Conservation (phyloP, 2,329 filamentous ascomycete species). For the Verticillium tricorpus region DNA sequence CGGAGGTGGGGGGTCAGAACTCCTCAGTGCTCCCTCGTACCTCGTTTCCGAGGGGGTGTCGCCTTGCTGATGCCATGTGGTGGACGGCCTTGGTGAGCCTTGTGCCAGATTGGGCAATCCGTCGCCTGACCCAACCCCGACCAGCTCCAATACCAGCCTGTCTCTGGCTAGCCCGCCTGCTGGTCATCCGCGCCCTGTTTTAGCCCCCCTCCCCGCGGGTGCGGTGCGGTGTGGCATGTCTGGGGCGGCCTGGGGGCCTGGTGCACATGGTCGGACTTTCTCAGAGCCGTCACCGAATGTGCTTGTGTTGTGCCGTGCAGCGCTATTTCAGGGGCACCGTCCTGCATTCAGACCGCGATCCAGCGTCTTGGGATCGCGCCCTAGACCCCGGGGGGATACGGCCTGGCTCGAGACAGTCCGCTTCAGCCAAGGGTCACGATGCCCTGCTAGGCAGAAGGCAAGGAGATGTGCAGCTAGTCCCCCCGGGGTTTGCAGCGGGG, state of each 20-base stretch:
- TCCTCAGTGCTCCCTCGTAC: not conserved
- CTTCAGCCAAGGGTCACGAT: not conserved
- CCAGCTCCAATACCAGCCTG: not conserved
- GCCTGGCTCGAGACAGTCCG: too few species aligned
- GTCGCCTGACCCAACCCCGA: constrained; percentile 1
- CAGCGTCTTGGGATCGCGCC: not conserved
- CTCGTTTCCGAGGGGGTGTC: not conserved
- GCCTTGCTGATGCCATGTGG: not conserved
- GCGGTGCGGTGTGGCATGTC: not conserved
- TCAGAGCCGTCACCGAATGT: not conserved
- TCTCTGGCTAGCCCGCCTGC: not conserved
- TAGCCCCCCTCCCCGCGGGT: not conserved
- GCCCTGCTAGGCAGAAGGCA: not conserved
- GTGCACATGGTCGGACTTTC: not conserved
- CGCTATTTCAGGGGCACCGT: not conserved
- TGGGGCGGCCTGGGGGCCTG: not conserved
- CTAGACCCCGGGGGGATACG: not conserved
- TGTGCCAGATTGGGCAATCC: not conserved
- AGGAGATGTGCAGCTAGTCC: not conserved
- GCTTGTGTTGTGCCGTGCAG: not conserved
- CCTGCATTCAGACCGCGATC: not conserved
- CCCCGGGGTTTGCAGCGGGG: too few species aligned
- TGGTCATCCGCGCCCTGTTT: not conserved
- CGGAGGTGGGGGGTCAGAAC: not conserved
- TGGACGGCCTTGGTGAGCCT: not conserved